These are phyloP conservation scores for Fusarium euwallaceae DNA, from an alignment of 2,329 filamentous ascomycete species.

Conservation along the genomic window DNA sequence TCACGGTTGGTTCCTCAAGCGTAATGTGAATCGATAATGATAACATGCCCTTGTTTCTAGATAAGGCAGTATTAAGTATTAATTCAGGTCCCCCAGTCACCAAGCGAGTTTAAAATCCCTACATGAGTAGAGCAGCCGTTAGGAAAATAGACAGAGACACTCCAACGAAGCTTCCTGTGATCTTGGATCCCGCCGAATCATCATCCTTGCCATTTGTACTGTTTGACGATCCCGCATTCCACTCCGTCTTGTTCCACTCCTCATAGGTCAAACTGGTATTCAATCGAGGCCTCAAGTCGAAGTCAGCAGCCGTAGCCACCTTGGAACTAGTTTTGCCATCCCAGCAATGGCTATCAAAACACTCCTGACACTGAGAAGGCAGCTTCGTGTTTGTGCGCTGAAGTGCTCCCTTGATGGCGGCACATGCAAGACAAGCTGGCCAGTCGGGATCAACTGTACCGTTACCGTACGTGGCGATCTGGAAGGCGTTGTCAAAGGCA, in stretches of 20 bases:
- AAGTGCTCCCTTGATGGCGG: slow-evolving; percentile 78
- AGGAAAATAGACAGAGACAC: background rate
- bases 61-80: background rate
- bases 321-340: slow-evolving; percentile 31
- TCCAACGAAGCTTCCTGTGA: background rate
- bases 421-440: slow-evolving; percentile 85
- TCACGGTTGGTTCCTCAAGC: background rate
- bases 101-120: background rate
- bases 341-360: slow-evolving; percentile 47
- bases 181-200: background rate
- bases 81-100: background rate
- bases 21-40: background rate
- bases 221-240: slow-evolving; percentile 4
- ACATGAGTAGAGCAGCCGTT: background rate
- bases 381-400: slow-evolving; percentile 47
- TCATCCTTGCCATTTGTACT: background rate
- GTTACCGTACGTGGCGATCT: slow-evolving; percentile 84
- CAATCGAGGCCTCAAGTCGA: slow-evolving; percentile 35
- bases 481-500: slow-evolving; percentile 75
- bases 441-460: slow-evolving; percentile 77
- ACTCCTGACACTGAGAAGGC: slow-evolving; percentile 42
- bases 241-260: slow-evolving; percentile 43
- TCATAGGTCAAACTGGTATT: slow-evolving; percentile 38
- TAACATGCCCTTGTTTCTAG: background rate
- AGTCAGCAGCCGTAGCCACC: slow-evolving; percentile 26